A percentile compares a stretch with the other conserved stretches of the same genome.
phyloP scores from a whole-genome alignment of 768 basidiomycete genomes.

The Astraeus odoratus region DNA sequence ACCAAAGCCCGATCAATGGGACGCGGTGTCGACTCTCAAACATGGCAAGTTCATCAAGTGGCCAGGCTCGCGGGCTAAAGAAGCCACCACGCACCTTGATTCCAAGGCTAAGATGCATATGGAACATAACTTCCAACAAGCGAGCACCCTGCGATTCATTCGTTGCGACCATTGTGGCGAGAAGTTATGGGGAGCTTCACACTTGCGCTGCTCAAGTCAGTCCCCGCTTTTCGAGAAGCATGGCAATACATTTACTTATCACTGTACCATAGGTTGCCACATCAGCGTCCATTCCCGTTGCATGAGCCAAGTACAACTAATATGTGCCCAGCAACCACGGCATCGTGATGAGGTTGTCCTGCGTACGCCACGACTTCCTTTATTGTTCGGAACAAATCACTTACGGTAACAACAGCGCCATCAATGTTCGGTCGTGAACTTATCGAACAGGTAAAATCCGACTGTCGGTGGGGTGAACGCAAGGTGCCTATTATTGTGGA shows the following conservation, averaged over 20 bases:
- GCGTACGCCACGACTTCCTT: no score
- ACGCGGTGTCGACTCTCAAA: constrained; percentile 43
- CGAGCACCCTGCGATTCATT: constrained; percentile 82
- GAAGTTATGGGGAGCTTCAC: constrained; percentile 99
- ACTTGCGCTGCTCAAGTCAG: constrained; percentile 83
- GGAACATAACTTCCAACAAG: constrained; percentile 85
- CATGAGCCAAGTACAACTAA: constrained; percentile 52
- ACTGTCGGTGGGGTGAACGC: constrained; percentile 51
- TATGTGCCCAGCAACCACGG: constrained; percentile 54
- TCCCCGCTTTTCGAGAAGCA: constrained; percentile 5
- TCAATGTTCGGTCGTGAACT: constrained; percentile 94
- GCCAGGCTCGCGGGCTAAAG: constrained; percentile 55
- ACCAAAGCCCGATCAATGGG: constrained; percentile 29
- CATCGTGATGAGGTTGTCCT: constrained; percentile 30
- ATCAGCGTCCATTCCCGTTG: constrained; percentile 88
- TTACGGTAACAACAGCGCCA: constrained; percentile 45
- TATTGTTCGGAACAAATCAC: no score
- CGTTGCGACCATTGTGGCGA: constrained; percentile 95
- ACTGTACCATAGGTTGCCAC: constrained; percentile 55
- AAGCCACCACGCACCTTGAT: constrained; percentile 25
- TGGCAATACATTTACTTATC: background rate
- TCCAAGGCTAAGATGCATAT: constrained; percentile 35
- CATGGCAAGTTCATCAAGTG: constrained; percentile 61
- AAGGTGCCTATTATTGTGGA: constrained; percentile 84
- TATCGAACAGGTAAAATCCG: constrained; percentile 71